Percentiles rank a stretch among this genome's conserved stretches.
These are phyloP conservation scores for Cladosporium sp. DNA, from an alignment of 2,329 filamentous ascomycete species.

Conservation along the genomic window DNA sequence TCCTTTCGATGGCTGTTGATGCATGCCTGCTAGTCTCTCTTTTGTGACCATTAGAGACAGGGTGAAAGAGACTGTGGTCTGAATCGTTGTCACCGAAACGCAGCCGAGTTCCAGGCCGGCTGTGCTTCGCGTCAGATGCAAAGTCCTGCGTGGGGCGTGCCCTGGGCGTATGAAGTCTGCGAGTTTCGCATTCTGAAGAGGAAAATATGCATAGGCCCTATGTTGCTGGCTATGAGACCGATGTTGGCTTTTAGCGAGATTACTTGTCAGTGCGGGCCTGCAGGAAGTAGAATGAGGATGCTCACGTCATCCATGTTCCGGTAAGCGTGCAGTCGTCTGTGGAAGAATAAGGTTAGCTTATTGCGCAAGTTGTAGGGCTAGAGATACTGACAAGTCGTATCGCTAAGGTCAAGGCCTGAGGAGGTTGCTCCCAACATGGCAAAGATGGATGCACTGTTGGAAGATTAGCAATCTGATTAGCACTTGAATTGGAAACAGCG, in stretches of 20 bases:
- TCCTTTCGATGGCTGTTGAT: neutral
- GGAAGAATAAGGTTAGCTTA: neutral
- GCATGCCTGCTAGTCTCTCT: neutral
- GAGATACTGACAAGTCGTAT: slow-evolving; percentile 22
- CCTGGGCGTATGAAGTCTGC: neutral
- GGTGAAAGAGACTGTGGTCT: neutral
- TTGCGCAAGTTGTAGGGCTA: neutral
- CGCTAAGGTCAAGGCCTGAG: slow-evolving; percentile 27
- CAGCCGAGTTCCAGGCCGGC: neutral
- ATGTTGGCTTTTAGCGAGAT: slow-evolving; percentile 28
- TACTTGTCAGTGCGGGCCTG: neutral
- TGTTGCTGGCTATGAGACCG: slow-evolving; percentile 34
- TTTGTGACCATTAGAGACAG: neutral
- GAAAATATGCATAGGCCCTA: slow-evolving; percentile 19
- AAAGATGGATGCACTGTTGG: slow-evolving; percentile 18
- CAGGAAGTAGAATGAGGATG: neutral
- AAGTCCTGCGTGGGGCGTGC: neutral
- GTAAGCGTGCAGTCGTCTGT: slow-evolving; percentile 29
- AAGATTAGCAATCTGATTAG: neutral
- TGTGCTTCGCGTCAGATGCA: neutral
- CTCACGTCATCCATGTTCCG: slow-evolving; percentile 30
- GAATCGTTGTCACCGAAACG: neutral
- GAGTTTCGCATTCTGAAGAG: neutral
- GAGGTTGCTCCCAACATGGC: slow-evolving; percentile 29
- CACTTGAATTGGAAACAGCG: neutral